These are phyloP conservation scores for Venturia effusa DNA, from an alignment of 2,329 filamentous ascomycete species.

Conservation along the genomic window DNA sequence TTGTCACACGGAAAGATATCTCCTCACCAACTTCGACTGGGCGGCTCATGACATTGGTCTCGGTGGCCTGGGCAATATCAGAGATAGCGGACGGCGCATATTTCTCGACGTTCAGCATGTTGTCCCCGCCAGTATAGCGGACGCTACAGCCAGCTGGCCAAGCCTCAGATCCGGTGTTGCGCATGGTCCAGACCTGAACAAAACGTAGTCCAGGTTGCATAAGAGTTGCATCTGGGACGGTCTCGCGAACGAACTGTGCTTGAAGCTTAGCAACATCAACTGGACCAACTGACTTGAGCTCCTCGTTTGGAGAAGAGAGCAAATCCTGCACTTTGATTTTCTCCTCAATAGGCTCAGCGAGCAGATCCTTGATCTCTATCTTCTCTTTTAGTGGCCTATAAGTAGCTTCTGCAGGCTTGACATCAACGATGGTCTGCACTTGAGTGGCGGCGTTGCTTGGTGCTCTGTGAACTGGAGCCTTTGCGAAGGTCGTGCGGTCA, in stretches of 20 bases:
- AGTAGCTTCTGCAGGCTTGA: slow-evolving; percentile 47
- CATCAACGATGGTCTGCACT: slow-evolving; percentile 49
- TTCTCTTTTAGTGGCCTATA: slow-evolving; percentile 29
- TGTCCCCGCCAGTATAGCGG: slow-evolving; percentile 85
- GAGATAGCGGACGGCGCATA: slow-evolving; percentile 66
- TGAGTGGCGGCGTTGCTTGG: slow-evolving; percentile 44
- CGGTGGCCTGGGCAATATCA: slow-evolving; percentile 66
- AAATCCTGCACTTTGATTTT: slow-evolving; percentile 21
- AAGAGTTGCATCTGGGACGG: slow-evolving; percentile 64
- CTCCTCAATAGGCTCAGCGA: slow-evolving; percentile 25
- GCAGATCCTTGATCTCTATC: slow-evolving; percentile 28
- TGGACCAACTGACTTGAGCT: slow-evolving; percentile 13
- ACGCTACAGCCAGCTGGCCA: slow-evolving; percentile 90
- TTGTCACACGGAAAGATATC: slow-evolving; percentile 68
- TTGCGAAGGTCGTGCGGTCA: slow-evolving; percentile 44
- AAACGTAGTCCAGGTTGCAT: slow-evolving; percentile 64
- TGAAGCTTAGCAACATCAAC: slow-evolving; percentile 19
- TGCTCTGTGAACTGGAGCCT: slow-evolving; percentile 39
- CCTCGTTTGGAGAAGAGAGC: slow-evolving; percentile 15
- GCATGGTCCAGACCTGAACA: slow-evolving; percentile 82
- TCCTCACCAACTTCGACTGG: slow-evolving; percentile 63
- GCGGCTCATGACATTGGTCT: slow-evolving; percentile 66
- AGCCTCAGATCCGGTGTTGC: slow-evolving; percentile 64
- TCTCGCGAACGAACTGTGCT: slow-evolving; percentile 67
- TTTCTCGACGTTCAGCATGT: slow-evolving; percentile 87